Evolutionary conservation across 176 grass and related monocot species (phyloP), one percentile per base, ranked within the genome.

Genomic region (Oryza glaberrima): DNA sequence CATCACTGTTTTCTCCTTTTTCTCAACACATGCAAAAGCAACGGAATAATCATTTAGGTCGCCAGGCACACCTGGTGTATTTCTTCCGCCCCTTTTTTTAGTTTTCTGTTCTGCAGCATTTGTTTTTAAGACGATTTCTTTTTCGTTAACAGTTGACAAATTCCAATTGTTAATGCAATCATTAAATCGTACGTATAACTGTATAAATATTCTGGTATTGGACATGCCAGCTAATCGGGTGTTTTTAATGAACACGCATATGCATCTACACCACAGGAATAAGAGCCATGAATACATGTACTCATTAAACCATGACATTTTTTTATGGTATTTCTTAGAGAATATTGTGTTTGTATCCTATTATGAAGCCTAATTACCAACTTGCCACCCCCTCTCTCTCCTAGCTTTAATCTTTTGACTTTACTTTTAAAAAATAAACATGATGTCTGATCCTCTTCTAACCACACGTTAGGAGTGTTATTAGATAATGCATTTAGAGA

Each of bases 21-120:
- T 73, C 4, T 32, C 15, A 65, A 67, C 86, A 67, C 69, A 84
- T 74, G 75, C 68, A 58, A 88, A 88, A 78, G 73, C 41, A 44
- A 17, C 1, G 6, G 48, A 36, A 63, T 69, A 43, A 69, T 75
- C 46, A 45, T 67, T 20, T 41, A 1, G 70, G 75, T 54, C 73
- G 45, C 34, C 12, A 76, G 4, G 34, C 5, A 49, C 73, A 54
- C 17, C 20, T 20, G 1, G 9, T 65, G n/a, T 0, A 2, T 13
- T 28, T 77, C 11, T 35, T 25, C 26, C 40, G 6, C 63, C 20
- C 30, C 30, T 32, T 32, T 32, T 30, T 32, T 32, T 32, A 22
- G 22, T 40, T 34, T 34, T 16, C 5, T n/a, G 54, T 13, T 28
- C 28, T 7, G 9, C 46, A 40, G 11, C n/a, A 20, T 32, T 63